Evolutionary conservation across 805 yeast genomes (phyloP), one percentile per base, ranked within the genome.

Genomic region (Wickerhamiella kazuoi): DNA sequence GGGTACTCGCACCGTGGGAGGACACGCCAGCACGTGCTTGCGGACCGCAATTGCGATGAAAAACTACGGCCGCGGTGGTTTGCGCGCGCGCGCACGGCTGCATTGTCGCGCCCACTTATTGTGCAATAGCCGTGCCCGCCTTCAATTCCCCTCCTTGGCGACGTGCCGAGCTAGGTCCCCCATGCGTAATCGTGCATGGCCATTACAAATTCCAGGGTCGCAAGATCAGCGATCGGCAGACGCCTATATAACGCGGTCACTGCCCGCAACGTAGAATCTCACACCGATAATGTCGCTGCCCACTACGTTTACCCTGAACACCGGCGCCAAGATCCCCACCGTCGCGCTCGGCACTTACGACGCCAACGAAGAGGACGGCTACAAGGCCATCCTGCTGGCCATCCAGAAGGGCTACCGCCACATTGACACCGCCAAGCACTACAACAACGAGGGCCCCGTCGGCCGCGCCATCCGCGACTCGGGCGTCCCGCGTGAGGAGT

Each of bases 381-480:
- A 65, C 38, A 58, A 59, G 18, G 72, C 76, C 20, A 76, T 76
- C 13, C 64, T 63, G 46, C 63, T 68, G 33, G 87, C 86, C 13
- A 61, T 77, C 43, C 64, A 71, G 51, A 61, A 64, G 7, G 86
- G 86, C 9, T 75, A 76, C 55, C 67, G 76, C 44, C 82, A 75
- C 53, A 74, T 79, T 47, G 93, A 79, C 55, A 72, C 84, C 8
- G 90, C 90, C 2, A 71, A 71, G 53, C 64, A 67, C 43, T 80
- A 80, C 54, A 69, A 69, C 2, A 76, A 76, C 52, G 93, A 81
- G 55, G 63, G 56, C 15, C 74, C 69, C 46, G 76, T 77, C 13
- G 84, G 93, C 24, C 62, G 65, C 38, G 61, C 62, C 30, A 69
- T 77, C 38, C 45, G 50, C 15, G 65, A 61, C 36, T 48, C 61